Evolutionary conservation across 2,329 filamentous ascomycete species (phyloP).

Genomic region (Fusarium sp.): DNA sequence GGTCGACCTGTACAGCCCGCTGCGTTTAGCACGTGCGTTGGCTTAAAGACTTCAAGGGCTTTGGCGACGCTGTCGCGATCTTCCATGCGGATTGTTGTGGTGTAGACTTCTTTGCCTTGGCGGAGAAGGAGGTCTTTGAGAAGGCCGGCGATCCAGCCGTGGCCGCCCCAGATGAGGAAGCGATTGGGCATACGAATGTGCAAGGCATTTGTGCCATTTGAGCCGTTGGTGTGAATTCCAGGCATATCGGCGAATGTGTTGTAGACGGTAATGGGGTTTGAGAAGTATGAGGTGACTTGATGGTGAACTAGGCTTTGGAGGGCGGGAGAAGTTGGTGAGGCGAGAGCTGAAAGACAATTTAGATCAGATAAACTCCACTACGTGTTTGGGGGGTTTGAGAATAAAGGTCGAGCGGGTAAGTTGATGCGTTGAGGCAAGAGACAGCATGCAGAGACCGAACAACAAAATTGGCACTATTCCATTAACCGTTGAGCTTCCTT

Average conservation of each 20-base stretch:
- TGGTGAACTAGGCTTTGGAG: not conserved
- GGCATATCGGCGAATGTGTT: not conserved
- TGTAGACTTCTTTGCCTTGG: constrained; percentile 68
- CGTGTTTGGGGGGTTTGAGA: not conserved
- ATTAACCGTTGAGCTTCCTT: rapidly evolving
- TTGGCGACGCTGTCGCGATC: constrained; percentile 62
- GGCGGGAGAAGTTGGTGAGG: too few relatives aligned
- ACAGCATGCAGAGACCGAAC: not conserved
- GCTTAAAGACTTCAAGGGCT: constrained; percentile 66
- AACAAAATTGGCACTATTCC: too few relatives aligned
- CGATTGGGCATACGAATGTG: not conserved
- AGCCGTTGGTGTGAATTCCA: not conserved
- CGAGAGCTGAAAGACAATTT: not conserved
- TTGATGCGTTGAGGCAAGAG: not conserved
- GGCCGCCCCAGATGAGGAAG: constrained; percentile 69
- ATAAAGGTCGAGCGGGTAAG: not conserved
- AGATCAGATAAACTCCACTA: not conserved
- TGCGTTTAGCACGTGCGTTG: constrained; percentile 73
- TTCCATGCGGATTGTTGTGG: constrained; percentile 72
- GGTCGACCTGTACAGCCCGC: constrained; percentile 68
- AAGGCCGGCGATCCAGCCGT: constrained; percentile 71
- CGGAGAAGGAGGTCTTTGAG: constrained; percentile 65
- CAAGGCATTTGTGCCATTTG: not conserved
- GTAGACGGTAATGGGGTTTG: rapidly evolving
- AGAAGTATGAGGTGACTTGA: not conserved